These are phyloP conservation scores for Talaromyces ruber DNA, from an alignment of 495 filamentous ascomycete genomes.

Conservation along the genomic window DNA sequence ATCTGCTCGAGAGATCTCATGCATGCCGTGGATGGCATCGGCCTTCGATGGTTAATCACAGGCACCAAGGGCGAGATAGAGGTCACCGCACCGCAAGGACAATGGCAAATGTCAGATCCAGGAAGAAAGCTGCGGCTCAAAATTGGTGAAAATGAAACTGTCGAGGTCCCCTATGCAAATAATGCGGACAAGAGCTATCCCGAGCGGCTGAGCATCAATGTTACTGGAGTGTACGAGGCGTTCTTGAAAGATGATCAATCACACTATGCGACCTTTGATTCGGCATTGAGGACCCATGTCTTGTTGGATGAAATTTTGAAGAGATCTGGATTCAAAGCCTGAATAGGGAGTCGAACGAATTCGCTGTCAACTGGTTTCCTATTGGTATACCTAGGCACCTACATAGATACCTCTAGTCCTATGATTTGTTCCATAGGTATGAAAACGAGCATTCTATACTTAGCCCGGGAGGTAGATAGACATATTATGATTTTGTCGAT, in stretches of 20 bases:
- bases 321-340: not conserved
- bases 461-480: no score
- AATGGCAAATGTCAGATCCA: conserved; percentile 25
- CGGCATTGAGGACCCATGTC: not conserved
- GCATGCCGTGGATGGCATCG: conserved; percentile 36
- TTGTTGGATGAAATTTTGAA: conserved; percentile 1
- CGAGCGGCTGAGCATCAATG: conserved; percentile 26
- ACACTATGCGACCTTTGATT: conserved; percentile 29
- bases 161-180: conserved; percentile 32
- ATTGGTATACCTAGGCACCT: not conserved
- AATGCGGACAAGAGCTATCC: conserved; percentile 19
- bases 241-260: conserved; percentile 25
- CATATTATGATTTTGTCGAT: no score
- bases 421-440: no score
- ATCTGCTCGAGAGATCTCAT: conserved; percentile 36
- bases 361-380: not conserved
- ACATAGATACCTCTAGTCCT: no score
- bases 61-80: conserved; percentile 48
- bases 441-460: no score
- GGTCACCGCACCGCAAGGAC: conserved; percentile 24
- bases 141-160: conserved; percentile 29
- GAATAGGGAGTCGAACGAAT: not conserved
- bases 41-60: conserved; percentile 44
- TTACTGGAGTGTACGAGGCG: conserved; percentile 41
- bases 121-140: conserved; percentile 30